Evolutionary conservation across 768 basidiomycete genomes (phyloP), one percentile per base, ranked within the genome.

Genomic region (Galerina marginata): DNA sequence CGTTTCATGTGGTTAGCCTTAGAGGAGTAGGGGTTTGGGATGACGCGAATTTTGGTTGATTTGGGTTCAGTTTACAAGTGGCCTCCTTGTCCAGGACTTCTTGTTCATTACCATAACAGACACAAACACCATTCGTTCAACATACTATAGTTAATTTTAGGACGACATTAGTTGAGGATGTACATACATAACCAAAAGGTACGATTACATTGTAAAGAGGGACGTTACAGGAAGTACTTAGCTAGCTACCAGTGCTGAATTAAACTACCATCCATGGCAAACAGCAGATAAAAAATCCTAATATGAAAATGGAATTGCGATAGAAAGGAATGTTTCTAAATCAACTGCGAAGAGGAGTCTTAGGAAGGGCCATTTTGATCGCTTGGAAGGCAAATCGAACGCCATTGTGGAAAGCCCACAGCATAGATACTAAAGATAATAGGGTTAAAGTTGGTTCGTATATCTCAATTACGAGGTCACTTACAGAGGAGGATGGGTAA

Each of bases 401-500:
- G 40, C 86, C 80, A 52, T 74, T 84, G 61, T 87, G 81, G 60
- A 85, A 75, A 59, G 84, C 83, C 86, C 86, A 88, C 54, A 88
- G 68, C 53, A 87, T 74, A 55, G 87, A 87, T 63, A 88, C 86
- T 88, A 59, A 11, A 38, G 37, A 23, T 16, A 43, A 7, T 38
- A 67, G 37, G 42, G 66, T 16, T 37, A 44, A 51, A 44, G 9
- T 9, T 37, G 14, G 15, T 9, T 11, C 33, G 26, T 23, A n/a
- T 5, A 38, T 14, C 2, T 23, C 20, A 20, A 51, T 45, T 12
- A 20, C 14, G 9, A 10, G 43, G 20, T n/a, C 38, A 86, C 91
- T 78, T 67, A 94, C 92, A 74, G 60, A 93, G 73, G 9, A 95
- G 79, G 68, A 94, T 91, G 15, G 92, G 92, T 66, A 95, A 79